These are phyloP conservation scores for Ogataea siamensis DNA, from an alignment of 805 yeast genomes.

Conservation along the genomic window DNA sequence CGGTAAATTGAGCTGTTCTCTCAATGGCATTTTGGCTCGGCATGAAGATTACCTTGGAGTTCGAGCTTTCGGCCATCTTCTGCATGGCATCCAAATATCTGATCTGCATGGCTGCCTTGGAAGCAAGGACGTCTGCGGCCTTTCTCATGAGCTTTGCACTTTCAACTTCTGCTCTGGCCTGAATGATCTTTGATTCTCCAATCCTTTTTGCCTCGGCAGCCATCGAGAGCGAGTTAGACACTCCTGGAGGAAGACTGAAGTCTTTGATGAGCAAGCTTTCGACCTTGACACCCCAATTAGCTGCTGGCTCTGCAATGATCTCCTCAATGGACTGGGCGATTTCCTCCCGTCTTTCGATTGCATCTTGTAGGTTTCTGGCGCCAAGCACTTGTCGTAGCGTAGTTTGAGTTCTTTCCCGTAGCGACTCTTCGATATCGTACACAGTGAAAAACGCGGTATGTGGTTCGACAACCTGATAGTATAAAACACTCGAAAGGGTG, in stretches of 20 bases:
- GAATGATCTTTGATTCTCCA: constrained; percentile 73
- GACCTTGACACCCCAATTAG: constrained; percentile 67
- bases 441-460: constrained; percentile 63
- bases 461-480: constrained; percentile 66
- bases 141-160: constrained; percentile 73
- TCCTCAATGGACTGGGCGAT: constrained; percentile 62
- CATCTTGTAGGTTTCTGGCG: constrained; percentile 62
- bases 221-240: constrained; percentile 61
- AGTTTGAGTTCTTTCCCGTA: constrained; percentile 67
- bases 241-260: constrained; percentile 50
- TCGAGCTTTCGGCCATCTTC: constrained; percentile 60
- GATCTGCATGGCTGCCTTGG: constrained; percentile 76
- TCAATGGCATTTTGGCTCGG: constrained; percentile 49
- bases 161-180: constrained; percentile 75
- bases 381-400: constrained; percentile 73
- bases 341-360: constrained; percentile 70
- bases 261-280: constrained; percentile 71
- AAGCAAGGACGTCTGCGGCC: constrained; percentile 72
- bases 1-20: constrained; percentile 15
- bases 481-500: constrained; percentile 61
- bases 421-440: constrained; percentile 50
- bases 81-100: constrained; percentile 79
- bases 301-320: constrained; percentile 59
- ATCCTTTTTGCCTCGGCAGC: constrained; percentile 76
- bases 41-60: constrained; percentile 72